These are phyloP conservation scores for Nicotiana noctiflora DNA, from an alignment of 257 asterid genomes.

Conservation along the genomic window DNA sequence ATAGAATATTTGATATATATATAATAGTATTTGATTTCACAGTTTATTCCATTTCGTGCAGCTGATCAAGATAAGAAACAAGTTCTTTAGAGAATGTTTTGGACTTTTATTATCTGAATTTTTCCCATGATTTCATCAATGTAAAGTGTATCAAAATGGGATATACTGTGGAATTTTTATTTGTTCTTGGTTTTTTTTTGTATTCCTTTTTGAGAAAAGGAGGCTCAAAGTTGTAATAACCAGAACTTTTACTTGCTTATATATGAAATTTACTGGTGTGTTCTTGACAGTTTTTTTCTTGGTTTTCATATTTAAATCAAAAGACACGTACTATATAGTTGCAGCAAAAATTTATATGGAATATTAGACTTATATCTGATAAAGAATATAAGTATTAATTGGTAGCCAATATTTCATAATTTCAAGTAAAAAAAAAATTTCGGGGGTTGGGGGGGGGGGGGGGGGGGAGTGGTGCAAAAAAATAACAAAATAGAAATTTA, in stretches of 20 bases:
- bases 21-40: neutral
- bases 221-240: neutral
- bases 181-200: neutral
- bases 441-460: too few species aligned
- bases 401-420: neutral
- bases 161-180: neutral
- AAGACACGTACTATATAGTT: neutral
- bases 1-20: neutral
- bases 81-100: neutral
- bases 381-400: neutral
- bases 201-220: neutral
- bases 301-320: neutral
- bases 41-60: neutral
- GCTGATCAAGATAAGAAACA: neutral
- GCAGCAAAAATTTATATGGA: neutral
- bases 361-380: neutral
- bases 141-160: neutral
- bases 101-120: neutral
- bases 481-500: too few species aligned
- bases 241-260: slow-evolving; percentile 2
- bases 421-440: too few species aligned
- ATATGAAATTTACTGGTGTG: neutral
- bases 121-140: neutral
- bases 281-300: neutral
- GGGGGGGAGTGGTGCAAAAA: too few species aligned